Evolutionary conservation across 805 yeast species (phyloP).

Genomic region (Monosporozyma aerobia): DNA sequence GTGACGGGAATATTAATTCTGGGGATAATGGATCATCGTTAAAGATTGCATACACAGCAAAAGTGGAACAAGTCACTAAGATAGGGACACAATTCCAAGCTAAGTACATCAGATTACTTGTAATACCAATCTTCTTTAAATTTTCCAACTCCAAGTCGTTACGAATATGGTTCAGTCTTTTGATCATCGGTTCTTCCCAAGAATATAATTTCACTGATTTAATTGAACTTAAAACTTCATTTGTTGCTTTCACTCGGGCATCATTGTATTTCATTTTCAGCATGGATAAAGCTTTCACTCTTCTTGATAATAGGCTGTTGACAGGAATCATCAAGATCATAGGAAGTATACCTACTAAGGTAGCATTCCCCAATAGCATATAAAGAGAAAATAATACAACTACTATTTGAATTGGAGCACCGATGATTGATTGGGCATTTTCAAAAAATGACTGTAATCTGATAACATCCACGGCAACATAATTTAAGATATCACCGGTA

Average conservation of each 20-base stretch:
- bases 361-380: conserved; percentile 47
- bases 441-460: conserved; percentile 53
- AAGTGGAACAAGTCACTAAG: conserved; percentile 53
- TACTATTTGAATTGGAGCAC: conserved; percentile 50
- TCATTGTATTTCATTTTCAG: conserved; percentile 58
- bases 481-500: conserved; percentile 73
- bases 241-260: conserved; percentile 46
- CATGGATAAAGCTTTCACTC: conserved; percentile 38
- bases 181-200: conserved; percentile 60
- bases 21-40: conserved; percentile 48
- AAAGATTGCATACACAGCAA: conserved; percentile 42
- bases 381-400: conserved; percentile 47
- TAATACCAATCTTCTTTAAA: conserved; percentile 39
- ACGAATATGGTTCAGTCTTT: conserved; percentile 43
- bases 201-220: conserved; percentile 60
- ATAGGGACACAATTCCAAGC: conserved; percentile 60
- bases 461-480: conserved; percentile 67
- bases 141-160: conserved; percentile 49
- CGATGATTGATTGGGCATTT: conserved; percentile 44
- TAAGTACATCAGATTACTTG: conserved; percentile 40
- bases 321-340: conserved; percentile 51
- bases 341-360: conserved; percentile 46
- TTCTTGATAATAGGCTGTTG: conserved; percentile 40
- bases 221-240: conserved; percentile 50
- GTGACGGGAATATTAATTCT: conserved; percentile 60